Evolutionary conservation across 2,329 filamentous ascomycete species (phyloP).

Genomic region (Balansia obtecta): DNA sequence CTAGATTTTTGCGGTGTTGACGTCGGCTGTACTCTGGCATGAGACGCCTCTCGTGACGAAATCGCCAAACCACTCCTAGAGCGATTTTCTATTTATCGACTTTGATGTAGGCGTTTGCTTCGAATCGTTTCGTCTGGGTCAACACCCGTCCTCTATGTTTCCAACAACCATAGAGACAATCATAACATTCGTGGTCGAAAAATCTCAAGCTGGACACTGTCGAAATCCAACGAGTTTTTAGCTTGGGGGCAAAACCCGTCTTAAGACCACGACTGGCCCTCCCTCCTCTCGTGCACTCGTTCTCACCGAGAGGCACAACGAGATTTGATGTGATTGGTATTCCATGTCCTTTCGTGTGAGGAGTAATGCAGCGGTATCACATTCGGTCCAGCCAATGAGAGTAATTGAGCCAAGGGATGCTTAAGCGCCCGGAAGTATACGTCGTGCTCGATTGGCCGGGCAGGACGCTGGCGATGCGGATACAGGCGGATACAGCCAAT

Average conservation of each 20-base stretch:
- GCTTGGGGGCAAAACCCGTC: slow-evolving; percentile 10
- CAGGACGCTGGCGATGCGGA: slow-evolving; percentile 9
- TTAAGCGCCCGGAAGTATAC: slow-evolving; percentile 21
- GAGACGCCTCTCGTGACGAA: not conserved
- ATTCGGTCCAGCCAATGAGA: slow-evolving; percentile 15
- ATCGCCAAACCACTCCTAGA: not conserved
- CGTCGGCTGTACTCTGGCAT: not conserved
- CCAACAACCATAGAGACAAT: not conserved
- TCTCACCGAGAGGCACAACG: slow-evolving; percentile 3
- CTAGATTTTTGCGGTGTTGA: not conserved
- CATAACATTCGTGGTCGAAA: not conserved
- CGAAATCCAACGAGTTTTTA: not conserved
- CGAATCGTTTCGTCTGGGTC: not conserved
- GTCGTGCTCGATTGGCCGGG: slow-evolving; percentile 16
- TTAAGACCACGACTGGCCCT: slow-evolving; percentile 3
- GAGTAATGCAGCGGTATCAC: slow-evolving; percentile 5
- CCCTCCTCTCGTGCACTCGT: not conserved
- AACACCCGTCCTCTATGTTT: not conserved
- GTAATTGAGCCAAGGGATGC: slow-evolving; percentile 8
- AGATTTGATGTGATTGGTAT: slow-evolving; percentile 6
- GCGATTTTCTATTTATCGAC: not conserved
- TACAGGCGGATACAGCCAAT: slow-evolving; percentile 15
- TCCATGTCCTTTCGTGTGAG: slow-evolving; percentile 5
- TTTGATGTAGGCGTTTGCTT: not conserved
- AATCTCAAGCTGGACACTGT: not conserved